Base-by-base conservation (phyloP, 495 filamentous ascomycete genomes). In the Penicillium subrubescens region DNA sequence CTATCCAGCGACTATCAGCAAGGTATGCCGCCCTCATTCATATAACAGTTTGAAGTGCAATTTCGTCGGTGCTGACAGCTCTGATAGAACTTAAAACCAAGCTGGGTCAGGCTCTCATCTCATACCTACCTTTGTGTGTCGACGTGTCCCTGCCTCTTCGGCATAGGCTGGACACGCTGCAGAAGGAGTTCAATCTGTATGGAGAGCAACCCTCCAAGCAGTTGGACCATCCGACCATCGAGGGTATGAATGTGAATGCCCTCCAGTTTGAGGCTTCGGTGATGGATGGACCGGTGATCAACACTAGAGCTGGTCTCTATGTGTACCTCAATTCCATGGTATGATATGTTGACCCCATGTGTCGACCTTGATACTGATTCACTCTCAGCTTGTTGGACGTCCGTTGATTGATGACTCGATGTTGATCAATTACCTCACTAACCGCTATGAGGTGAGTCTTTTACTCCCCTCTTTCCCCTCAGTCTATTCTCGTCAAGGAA, bases 301-400 rank as follows among this genome's bases (percentile, higher is more conserved):
- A 92, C 73, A 90, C 93, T n/a, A 85, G 94, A 79, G 94, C 93
- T 56, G 92, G 92, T 51, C 80, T 98, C 66, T 98, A 94, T 75
- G 83, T 97, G n/a, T 97, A 94, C 73, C 80, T 99, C 34, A 93
- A 92, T 73, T 87, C 93, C 52, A 83, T 91, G 79, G 91, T 97
- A 80, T 5, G 59, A 21, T 27, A 31, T 72, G 83, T 73, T n/a
- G 34, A 43, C 39, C 7, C 15, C 50, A 43, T 58, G 29, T 59
- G 17, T 5, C 3, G 19, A 39, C 31, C 17, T 14, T 56, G 5
- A 61, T 61, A 59, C 79, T 88, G 59, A 84, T 65, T 63, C 0
- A 12, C 31, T n/a, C 51, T 14, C 73, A 94, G 91, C 86, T 97
- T 68, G 86, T 89, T 43, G 92, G 88, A 14, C 84, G 92, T 46